Percentiles rank a stretch among this genome's conserved stretches.
Conservation (phyloP, 75 land plant genomes). For the Pinus tabuliformis region DNA sequence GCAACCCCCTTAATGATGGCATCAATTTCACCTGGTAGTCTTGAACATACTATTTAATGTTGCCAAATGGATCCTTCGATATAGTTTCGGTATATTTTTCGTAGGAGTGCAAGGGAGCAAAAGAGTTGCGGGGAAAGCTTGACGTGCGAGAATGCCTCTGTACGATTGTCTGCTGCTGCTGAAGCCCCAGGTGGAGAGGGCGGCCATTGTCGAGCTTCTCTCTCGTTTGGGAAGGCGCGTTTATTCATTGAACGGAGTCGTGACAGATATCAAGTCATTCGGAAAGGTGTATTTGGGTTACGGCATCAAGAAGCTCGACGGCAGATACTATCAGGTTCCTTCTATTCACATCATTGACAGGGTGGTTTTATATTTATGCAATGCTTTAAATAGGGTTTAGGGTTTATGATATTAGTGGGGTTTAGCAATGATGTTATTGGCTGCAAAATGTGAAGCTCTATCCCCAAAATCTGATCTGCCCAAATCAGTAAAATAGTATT, state of each 20-base stretch:
- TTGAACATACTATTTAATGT: no score
- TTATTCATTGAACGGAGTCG: constrained; percentile 63
- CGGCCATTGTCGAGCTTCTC: constrained; percentile 50
- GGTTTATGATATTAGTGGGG: background rate
- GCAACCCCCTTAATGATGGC: no score
- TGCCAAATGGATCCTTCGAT: no score
- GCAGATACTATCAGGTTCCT: constrained; percentile 75
- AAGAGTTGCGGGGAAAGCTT: background rate
- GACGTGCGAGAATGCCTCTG: constrained; percentile 65
- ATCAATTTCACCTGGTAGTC: no score
- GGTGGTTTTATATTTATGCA: background rate
- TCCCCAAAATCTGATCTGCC: no score
- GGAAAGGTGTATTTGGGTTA: constrained; percentile 70
- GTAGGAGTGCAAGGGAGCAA: background rate
- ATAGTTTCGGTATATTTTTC: no score
- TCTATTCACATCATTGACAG: background rate
- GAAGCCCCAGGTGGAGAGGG: constrained; percentile 68
- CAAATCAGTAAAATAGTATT: no score
- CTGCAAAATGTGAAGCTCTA: no score
- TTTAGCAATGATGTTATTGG: no score
- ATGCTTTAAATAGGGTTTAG: background rate
- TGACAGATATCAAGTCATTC: constrained; percentile 83
- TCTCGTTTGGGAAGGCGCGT: constrained; percentile 62
- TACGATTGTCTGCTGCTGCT: constrained; percentile 84
- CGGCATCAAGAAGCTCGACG: constrained; percentile 89